Evolutionary conservation across 192 early-diverging fungal species (phyloP).

Genomic region (Piromyces finnis): DNA sequence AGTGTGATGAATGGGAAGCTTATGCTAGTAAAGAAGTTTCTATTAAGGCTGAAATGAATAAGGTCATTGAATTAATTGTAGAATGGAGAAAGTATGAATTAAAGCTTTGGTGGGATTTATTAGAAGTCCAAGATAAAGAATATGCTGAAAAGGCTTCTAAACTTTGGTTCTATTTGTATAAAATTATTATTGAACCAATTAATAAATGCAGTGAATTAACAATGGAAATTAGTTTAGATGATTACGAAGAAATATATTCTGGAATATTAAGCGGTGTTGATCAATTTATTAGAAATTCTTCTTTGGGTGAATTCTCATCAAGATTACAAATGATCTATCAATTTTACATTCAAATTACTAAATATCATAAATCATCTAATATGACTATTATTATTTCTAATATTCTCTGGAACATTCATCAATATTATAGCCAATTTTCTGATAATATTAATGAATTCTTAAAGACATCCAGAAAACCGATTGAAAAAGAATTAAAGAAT

Average conservation of each 20-base stretch:
- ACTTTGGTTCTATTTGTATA: constrained; percentile 84
- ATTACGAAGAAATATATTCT: constrained; percentile 11
- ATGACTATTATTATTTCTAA: neutral
- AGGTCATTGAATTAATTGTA: constrained; percentile 54
- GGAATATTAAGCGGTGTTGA: constrained; percentile 10
- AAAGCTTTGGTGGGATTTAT: constrained; percentile 69
- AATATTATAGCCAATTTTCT: constrained; percentile 68
- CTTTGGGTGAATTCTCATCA: neutral
- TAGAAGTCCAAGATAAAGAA: constrained; percentile 62
- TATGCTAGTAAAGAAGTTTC: constrained; percentile 70
- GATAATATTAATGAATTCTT: constrained; percentile 33
- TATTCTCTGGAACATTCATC: constrained; percentile 49
- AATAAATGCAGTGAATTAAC: constrained; percentile 7
- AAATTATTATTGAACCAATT: constrained; percentile 21
- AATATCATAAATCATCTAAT: neutral
- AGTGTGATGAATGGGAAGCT: constrained; percentile 86
- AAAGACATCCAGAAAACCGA: constrained; percentile 38
- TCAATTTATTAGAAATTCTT: constrained; percentile 8
- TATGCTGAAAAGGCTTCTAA: constrained; percentile 38
- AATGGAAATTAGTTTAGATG: neutral
- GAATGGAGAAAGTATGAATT: constrained; percentile 86
- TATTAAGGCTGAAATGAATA: constrained; percentile 44
- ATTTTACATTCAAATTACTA: neutral
- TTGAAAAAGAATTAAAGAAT: constrained; percentile 75
- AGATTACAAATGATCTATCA: neutral